Evolutionary conservation across 495 filamentous ascomycete genomes (phyloP), one percentile per base, ranked within the genome.

Genomic region (Copromyces sp.): DNA sequence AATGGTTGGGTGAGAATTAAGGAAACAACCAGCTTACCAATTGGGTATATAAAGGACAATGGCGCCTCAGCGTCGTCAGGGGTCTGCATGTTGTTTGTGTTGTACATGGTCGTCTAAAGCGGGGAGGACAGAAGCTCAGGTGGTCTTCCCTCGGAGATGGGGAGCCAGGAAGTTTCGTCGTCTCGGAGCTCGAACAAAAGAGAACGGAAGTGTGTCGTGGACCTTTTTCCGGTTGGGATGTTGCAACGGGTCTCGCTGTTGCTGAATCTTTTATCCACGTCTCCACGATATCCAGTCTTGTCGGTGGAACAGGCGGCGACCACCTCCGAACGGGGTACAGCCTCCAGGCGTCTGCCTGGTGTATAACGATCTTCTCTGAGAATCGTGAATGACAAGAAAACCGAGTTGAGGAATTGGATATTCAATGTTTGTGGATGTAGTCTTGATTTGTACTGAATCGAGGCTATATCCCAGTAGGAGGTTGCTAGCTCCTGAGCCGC

Each of bases 31-130:
- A 76, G 84, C 84, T 83, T 77, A 86, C 84, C 84, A 78, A 86
- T 85, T 79, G 84, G 84, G 73, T 78, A 81, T 76, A 86, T 82
- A 79, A 81, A 83, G 42, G 83, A 84, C 70, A 77, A 81, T 75
- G 79, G 79, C 75, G 73, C 73, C 69, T 74, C 75, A 73, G 79
- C 78, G 77, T 80, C 79, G 73, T 77, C 83, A 82, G 81, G 82
- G 82, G 83, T 78, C 78, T 83, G 84, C 83, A 82, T 81, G 77
- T 24, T 32, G 53, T 69, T 75, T 74, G 74, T 59, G 74, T 72
- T 75, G 69, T 75, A 78, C 79, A 77, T 79, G 65, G 37, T 68
- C 74, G 71, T 69, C 72, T 69, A 47, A 47, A 47, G n/a, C 68
- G 40, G 69, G 42, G 75, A 71, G 73, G 39, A 65, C 53, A 35